These are phyloP conservation scores for Taphrina deformans DNA, from an alignment of 1,139 yeast genomes.

Conservation along the genomic window DNA sequence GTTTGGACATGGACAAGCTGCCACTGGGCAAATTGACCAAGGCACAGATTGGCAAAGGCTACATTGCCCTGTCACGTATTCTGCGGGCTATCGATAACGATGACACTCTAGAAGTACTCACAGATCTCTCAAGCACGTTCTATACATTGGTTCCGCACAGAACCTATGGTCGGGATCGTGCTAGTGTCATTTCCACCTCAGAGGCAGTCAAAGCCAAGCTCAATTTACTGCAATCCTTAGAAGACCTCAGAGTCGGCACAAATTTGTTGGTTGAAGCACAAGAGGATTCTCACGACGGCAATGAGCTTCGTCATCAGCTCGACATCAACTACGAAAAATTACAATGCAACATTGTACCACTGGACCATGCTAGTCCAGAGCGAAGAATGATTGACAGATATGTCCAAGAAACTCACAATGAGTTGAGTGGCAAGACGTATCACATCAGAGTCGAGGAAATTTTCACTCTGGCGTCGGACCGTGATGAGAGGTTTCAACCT, in stretches of 20 bases:
- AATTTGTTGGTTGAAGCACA: not conserved
- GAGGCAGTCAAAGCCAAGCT: constrained; percentile 9
- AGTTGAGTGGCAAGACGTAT: not conserved
- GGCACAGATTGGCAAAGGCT: constrained; percentile 15
- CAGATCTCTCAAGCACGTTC: constrained; percentile 14
- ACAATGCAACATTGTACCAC: constrained; percentile 2
- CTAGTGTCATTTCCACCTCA: not conserved
- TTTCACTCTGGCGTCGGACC: not conserved
- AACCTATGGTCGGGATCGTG: not conserved
- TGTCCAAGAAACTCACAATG: constrained; percentile 12
- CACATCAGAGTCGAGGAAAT: constrained; percentile 16
- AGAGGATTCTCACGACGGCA: not conserved
- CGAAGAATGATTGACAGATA: constrained; percentile 2
- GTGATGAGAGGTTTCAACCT: not conserved
- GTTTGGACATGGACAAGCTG: constrained; percentile 6
- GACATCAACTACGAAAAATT: constrained; percentile 12
- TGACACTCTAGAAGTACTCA: not conserved
- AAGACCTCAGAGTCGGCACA: constrained; percentile 4
- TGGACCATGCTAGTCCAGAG: not conserved
- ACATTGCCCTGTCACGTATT: not conserved
- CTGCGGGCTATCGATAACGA: not conserved
- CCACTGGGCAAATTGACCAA: constrained; percentile 25
- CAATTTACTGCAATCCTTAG: constrained; percentile 14
- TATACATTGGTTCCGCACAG: constrained; percentile 19
- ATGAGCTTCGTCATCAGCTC: not conserved